Conservation (phyloP, 2,329 filamentous ascomycete species). For the Penicillium italicum region DNA sequence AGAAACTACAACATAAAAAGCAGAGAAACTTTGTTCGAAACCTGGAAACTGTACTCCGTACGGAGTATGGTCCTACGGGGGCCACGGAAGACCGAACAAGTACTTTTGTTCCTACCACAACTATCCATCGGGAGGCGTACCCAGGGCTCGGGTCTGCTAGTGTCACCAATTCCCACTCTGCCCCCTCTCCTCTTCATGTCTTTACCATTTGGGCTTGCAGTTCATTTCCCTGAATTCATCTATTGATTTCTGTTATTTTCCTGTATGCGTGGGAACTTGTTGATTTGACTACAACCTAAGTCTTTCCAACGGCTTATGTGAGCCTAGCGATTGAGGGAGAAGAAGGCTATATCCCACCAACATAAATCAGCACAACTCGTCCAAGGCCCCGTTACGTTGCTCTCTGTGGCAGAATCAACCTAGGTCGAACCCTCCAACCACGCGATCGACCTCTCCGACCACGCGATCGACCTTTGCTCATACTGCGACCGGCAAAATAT, state of each 20-base stretch:
- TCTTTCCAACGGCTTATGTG: not conserved
- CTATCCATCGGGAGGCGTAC: slow-evolving; percentile 7
- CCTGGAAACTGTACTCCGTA: not conserved
- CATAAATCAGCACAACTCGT: not conserved
- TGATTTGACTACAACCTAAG: not conserved
- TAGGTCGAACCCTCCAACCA: not conserved
- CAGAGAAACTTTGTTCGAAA: not conserved
- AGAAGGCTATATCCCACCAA: not conserved
- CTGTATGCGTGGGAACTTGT: not conserved
- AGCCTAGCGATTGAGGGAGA: not conserved
- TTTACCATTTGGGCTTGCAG: not conserved
- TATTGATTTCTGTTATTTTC: not conserved
- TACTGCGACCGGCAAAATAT: slow-evolving; percentile 10
- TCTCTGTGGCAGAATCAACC: not conserved
- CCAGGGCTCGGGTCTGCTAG: slow-evolving; percentile 9
- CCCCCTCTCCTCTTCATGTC: slow-evolving; percentile 6
- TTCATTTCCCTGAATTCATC: not conserved
- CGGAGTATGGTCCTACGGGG: not conserved
- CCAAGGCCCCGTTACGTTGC: not conserved
- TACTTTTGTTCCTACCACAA: slow-evolving; percentile 6
- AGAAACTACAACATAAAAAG: not conserved
- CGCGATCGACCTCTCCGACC: not conserved
- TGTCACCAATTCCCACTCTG: slow-evolving; percentile 10
- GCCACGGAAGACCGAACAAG: not conserved
- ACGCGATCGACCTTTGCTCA: slow-evolving; percentile 5